phyloP scores from a whole-genome alignment of 2,329 filamentous ascomycete genomes.

The Botrytis pseudocinerea region DNA sequence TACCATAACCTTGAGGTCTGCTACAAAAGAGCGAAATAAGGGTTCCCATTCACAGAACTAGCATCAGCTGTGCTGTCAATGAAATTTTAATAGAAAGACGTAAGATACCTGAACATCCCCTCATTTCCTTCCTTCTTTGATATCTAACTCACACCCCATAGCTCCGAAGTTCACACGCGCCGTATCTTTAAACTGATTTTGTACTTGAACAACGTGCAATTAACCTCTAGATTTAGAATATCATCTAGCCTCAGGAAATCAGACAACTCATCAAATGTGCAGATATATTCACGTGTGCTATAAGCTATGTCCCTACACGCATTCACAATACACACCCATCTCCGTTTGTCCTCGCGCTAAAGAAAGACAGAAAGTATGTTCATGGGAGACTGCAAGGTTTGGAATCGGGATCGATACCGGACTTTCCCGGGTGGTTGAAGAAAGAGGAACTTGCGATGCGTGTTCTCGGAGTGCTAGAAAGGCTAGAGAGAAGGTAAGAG shows the following conservation, averaged over 20 bases:
- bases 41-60: not conserved
- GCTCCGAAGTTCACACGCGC: not conserved
- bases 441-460: not conserved
- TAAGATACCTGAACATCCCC: fast-evolving
- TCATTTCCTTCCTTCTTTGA: not conserved
- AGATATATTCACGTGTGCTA: not conserved
- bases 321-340: not conserved
- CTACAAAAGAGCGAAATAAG: not conserved
- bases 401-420: not conserved
- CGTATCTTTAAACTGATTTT: not conserved
- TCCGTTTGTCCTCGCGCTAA: not conserved
- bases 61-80: not conserved
- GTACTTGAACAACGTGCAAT: not conserved
- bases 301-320: not conserved
- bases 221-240: not conserved
- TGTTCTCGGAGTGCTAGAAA: not conserved
- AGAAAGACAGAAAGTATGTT: not conserved
- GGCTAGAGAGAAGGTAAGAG: not conserved
- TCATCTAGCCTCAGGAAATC: not conserved
- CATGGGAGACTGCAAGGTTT: not conserved
- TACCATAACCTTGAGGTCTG: not conserved
- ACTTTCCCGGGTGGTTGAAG: not conserved
- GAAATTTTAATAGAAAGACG: not conserved
- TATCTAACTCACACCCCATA: not conserved
- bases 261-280: not conserved